phyloP scores from a whole-genome alignment of 768 basidiomycete genomes.

The Megacollybia marginata region DNA sequence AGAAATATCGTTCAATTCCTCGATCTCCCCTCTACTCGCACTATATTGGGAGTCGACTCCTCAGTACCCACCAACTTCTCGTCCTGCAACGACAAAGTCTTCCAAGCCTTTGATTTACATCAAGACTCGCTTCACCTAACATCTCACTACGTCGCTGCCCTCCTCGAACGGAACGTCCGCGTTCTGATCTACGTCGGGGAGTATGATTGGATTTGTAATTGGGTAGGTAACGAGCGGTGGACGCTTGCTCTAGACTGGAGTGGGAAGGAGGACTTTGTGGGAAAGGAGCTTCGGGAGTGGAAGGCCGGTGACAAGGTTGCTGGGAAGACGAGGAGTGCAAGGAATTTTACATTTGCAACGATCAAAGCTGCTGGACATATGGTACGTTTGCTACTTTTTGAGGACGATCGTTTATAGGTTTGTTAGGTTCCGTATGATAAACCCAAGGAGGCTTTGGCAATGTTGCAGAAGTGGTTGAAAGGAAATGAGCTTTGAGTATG shows the following conservation, averaged over 20 bases:
- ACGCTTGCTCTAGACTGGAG: constrained; percentile 54
- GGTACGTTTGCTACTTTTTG: constrained; percentile 28
- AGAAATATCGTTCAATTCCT: constrained; percentile 35
- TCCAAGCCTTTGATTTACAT: constrained; percentile 28
- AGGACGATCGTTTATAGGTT: neutral
- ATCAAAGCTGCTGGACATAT: constrained; percentile 60
- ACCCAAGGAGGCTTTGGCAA: neutral
- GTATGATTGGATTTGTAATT: constrained; percentile 55
- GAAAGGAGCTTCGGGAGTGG: constrained; percentile 46
- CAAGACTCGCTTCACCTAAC: constrained; percentile 4
- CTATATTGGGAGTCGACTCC: constrained; percentile 37
- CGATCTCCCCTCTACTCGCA: constrained; percentile 34
- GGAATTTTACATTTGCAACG: constrained; percentile 53
- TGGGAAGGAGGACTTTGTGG: constrained; percentile 39
- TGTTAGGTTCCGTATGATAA: neutral
- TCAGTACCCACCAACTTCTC: constrained; percentile 41
- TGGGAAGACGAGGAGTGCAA: constrained; percentile 48
- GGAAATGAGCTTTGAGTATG: neutral
- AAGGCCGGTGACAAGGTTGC: constrained; percentile 42
- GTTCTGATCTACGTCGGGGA: constrained; percentile 63
- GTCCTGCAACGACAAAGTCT: constrained; percentile 47
- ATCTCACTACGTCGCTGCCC: constrained; percentile 48
- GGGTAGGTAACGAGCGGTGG: constrained; percentile 60
- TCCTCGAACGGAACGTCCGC: constrained; percentile 71
- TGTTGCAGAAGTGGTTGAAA: neutral